Percentiles rank a stretch among this genome's conserved stretches.
These are phyloP conservation scores for Darksidea phi DNA, from an alignment of 495 filamentous ascomycete genomes.

Conservation along the genomic window DNA sequence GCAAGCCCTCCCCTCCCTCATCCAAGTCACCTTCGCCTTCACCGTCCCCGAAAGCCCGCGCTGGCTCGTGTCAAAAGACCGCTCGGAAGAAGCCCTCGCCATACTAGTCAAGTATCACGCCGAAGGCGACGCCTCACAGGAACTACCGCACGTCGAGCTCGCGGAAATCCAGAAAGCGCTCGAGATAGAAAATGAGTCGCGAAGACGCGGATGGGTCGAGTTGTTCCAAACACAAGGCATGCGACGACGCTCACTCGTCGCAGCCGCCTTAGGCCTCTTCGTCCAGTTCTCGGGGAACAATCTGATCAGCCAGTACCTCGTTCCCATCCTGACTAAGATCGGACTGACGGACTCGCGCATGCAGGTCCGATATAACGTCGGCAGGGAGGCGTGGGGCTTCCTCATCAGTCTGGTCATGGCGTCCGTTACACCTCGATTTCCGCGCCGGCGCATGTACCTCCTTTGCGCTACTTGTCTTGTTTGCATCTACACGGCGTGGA, in stretches of 20 bases:
- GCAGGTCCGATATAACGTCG: slow-evolving; percentile 56
- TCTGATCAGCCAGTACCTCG: slow-evolving; percentile 20
- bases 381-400: slow-evolving; percentile 56
- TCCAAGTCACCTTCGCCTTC: slow-evolving; percentile 18
- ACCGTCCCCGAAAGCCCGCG: slow-evolving; percentile 24
- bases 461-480: slow-evolving; percentile 54
- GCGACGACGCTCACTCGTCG: slow-evolving; percentile 15
- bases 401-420: slow-evolving; percentile 9
- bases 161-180: slow-evolving; percentile 60
- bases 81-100: slow-evolving; percentile 26
- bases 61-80: slow-evolving; percentile 28
- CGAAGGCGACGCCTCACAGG: slow-evolving; percentile 52
- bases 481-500: slow-evolving; percentile 59
- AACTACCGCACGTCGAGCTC: slow-evolving; percentile 58
- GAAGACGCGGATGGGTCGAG: slow-evolving; percentile 55
- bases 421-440: slow-evolving; percentile 9
- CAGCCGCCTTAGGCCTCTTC: slow-evolving; percentile 15
- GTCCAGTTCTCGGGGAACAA: slow-evolving; percentile 21
- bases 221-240: slow-evolving; percentile 37
- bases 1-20: slow-evolving; percentile 53
- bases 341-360: slow-evolving; percentile 53
- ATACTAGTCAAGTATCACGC: slow-evolving; percentile 56
- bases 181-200: slow-evolving; percentile 54
- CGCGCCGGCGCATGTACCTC: slow-evolving; percentile 12
- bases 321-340: slow-evolving; percentile 49